Conservation (phyloP, 768 basidiomycete genomes). For the Asterophora parasitica region DNA sequence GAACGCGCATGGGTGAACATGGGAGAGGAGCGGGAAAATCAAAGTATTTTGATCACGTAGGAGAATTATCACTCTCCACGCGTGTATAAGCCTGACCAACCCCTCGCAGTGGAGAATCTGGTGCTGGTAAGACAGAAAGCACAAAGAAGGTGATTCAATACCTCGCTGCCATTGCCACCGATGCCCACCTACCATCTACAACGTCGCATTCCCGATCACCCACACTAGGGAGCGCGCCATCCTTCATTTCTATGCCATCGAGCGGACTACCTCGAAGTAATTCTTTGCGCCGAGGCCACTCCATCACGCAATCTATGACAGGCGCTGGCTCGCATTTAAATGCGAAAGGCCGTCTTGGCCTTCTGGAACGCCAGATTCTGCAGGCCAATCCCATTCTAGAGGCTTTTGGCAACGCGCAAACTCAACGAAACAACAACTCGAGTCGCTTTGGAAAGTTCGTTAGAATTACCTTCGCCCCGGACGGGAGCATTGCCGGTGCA, state of each 20-base stretch:
- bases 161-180: constrained; percentile 92
- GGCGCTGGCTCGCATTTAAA: constrained; percentile 42
- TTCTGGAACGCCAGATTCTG: constrained; percentile 92
- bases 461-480: constrained; percentile 86
- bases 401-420: constrained; percentile 98
- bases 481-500: constrained; percentile 94
- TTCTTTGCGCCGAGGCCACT: constrained; percentile 54
- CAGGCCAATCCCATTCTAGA: constrained; percentile 98
- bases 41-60: constrained; percentile 97
- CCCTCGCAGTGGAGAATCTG: constrained; percentile 82
- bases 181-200: constrained; percentile 52
- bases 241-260: constrained; percentile 51
- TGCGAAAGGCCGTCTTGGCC: constrained; percentile 73
- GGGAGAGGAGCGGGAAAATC: constrained; percentile 95
- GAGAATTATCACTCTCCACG: constrained; percentile 25
- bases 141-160: constrained; percentile 99
- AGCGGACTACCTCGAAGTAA: constrained; percentile 66
- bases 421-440: constrained; percentile 97
- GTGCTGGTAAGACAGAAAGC: constrained; percentile 98
- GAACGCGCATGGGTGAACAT: constrained; percentile 98
- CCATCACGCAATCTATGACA: constrained; percentile 38
- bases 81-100: constrained; percentile 9
- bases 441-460: constrained; percentile 99
- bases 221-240: constrained; percentile 48
- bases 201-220: constrained; percentile 65